Evolutionary conservation across 352 stramenopile species (phyloP).

Genomic region (Phytophthora macrochlamydospora): DNA sequence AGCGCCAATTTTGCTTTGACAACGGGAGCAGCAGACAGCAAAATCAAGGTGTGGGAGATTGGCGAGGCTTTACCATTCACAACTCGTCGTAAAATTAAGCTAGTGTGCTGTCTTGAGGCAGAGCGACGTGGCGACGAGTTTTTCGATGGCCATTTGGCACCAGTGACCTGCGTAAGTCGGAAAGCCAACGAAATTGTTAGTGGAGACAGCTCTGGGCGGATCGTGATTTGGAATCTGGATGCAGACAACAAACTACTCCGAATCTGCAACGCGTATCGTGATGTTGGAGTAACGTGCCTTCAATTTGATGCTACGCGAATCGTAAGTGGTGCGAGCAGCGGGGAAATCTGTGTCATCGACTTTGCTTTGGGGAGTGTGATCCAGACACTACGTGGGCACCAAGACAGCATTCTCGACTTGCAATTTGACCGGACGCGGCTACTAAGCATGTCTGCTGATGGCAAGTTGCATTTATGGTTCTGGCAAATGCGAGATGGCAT

Average conservation of each 20-base stretch:
- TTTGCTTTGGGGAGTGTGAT: slow-evolving; percentile 74
- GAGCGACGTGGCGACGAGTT: slow-evolving; percentile 43
- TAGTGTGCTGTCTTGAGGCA: slow-evolving; percentile 47
- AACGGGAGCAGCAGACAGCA: slow-evolving; percentile 63
- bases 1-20: slow-evolving; percentile 49
- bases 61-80: slow-evolving; percentile 23
- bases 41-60: slow-evolving; percentile 71
- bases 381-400: slow-evolving; percentile 66
- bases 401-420: slow-evolving; percentile 55
- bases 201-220: slow-evolving; percentile 56
- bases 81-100: slow-evolving; percentile 37
- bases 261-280: slow-evolving; percentile 60
- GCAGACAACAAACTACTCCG: slow-evolving; percentile 62
- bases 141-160: slow-evolving; percentile 60
- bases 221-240: slow-evolving; percentile 81
- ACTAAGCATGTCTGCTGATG: slow-evolving; percentile 70
- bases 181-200: slow-evolving; percentile 78
- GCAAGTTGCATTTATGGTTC: slow-evolving; percentile 64
- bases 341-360: slow-evolving; percentile 72
- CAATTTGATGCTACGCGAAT: slow-evolving; percentile 82
- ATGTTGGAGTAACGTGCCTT: slow-evolving; percentile 59
- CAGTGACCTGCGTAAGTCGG: slow-evolving; percentile 60
- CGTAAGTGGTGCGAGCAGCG: slow-evolving; percentile 56
- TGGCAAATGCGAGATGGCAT: slow-evolving; percentile 62
- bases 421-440: slow-evolving; percentile 77